A percentile compares a stretch with the other conserved stretches of the same genome.
Conservation (phyloP, 1,139 yeast species). For the Magnusiomyces fungicola region DNA sequence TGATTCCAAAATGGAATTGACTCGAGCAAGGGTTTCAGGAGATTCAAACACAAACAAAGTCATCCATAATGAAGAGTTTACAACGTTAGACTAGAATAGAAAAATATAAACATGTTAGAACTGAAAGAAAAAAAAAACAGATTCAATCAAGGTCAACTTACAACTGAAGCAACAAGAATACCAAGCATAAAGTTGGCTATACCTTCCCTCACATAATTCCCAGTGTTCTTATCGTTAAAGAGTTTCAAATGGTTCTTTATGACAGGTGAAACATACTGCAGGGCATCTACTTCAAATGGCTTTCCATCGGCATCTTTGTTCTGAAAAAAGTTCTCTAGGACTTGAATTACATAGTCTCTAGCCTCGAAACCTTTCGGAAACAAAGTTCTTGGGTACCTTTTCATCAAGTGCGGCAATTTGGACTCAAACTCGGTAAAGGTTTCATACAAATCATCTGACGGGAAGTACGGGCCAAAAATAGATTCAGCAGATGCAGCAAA, state of each 20-base stretch:
- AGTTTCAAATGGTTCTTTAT: slow-evolving; percentile 8
- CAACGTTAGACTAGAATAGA: slow-evolving; percentile 11
- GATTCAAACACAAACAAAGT: slow-evolving; percentile 13
- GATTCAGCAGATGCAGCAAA: slow-evolving; percentile 14
- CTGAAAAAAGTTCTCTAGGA: slow-evolving; percentile 7
- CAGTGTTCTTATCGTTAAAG: not conserved
- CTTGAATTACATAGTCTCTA: slow-evolving; percentile 8
- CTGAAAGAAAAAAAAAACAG: not conserved
- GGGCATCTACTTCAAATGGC: too few relatives aligned
- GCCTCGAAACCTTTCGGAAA: slow-evolving; percentile 10
- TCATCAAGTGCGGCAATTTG: slow-evolving; percentile 8
- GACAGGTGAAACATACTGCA: slow-evolving; percentile 5
- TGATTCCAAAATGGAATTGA: slow-evolving; percentile 12
- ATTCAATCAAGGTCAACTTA: not conserved
- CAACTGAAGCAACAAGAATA: slow-evolving; percentile 14
- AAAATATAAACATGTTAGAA: too few relatives aligned
- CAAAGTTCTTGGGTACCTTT: slow-evolving; percentile 10
- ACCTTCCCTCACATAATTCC: not conserved
- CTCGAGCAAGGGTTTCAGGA: slow-evolving; percentile 10
- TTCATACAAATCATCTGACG: slow-evolving; percentile 9
- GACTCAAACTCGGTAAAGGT: slow-evolving; percentile 10
- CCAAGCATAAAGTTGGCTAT: slow-evolving; percentile 11
- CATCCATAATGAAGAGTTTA: slow-evolving; percentile 18
- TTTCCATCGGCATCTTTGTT: not conserved
- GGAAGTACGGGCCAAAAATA: slow-evolving; percentile 13